Evolutionary conservation across 345 rosid genomes (phyloP).

Genomic region (Bruguiera parviflora): DNA sequence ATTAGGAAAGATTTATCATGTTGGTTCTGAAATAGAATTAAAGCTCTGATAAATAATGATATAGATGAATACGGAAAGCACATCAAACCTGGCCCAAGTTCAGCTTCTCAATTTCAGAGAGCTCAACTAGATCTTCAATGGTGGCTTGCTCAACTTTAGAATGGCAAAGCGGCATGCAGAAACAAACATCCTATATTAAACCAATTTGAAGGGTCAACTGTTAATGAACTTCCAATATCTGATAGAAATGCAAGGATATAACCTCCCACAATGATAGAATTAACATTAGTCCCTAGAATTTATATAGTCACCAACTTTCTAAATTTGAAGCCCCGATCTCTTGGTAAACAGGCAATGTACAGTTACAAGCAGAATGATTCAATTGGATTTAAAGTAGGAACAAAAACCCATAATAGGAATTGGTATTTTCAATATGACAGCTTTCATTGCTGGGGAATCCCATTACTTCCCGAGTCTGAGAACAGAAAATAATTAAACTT

Average conservation of each 20-base stretch:
- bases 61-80: slow-evolving; percentile 14
- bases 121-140: slow-evolving; percentile 83
- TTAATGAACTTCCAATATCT: neutral
- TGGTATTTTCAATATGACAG: too few species aligned
- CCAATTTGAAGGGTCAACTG: slow-evolving; percentile 2
- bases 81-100: slow-evolving; percentile 86
- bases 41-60: slow-evolving; percentile 7
- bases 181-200: slow-evolving; percentile 61
- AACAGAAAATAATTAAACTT: too few species aligned
- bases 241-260: neutral
- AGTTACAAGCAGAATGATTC: too few species aligned
- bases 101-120: slow-evolving; percentile 87
- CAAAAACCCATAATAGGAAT: too few species aligned
- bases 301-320: too few species aligned
- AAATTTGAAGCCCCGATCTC: too few species aligned
- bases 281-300: too few species aligned
- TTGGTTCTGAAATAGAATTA: neutral
- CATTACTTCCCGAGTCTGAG: too few species aligned
- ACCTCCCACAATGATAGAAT: too few species aligned
- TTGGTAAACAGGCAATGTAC: too few species aligned
- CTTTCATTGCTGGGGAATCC: too few species aligned
- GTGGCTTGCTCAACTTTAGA: slow-evolving; percentile 76
- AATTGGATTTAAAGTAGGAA: too few species aligned
- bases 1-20: neutral
- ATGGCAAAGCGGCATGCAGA: slow-evolving; percentile 91